These are phyloP conservation scores for Harringtonia lauricola DNA, from an alignment of 2,329 filamentous ascomycete species.

Conservation along the genomic window DNA sequence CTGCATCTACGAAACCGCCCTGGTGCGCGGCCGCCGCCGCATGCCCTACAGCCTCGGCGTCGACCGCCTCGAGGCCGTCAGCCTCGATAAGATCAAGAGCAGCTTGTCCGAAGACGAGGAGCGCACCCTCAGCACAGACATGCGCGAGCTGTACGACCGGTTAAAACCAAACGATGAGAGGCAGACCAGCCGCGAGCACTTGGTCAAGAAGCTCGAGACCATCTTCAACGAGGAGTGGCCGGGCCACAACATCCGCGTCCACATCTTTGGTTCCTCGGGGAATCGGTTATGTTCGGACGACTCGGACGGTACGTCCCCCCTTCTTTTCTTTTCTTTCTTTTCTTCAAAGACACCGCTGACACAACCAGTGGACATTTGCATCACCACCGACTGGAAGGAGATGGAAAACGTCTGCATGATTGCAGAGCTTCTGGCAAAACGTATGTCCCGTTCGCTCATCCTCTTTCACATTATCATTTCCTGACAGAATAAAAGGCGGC, in stretches of 20 bases:
- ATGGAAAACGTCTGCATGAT: slow-evolving; percentile 85
- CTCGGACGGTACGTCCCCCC: slow-evolving; percentile 68
- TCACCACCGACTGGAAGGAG: slow-evolving; percentile 81
- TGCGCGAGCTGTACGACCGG: slow-evolving; percentile 73
- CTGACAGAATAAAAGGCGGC: slow-evolving; percentile 44
- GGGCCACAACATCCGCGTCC: slow-evolving; percentile 76
- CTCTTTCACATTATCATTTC: not conserved
- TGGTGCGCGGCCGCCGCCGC: slow-evolving; percentile 69
- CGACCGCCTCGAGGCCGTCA: slow-evolving; percentile 62
- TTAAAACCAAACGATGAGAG: slow-evolving; percentile 75
- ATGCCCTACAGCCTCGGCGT: slow-evolving; percentile 89
- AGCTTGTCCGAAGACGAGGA: slow-evolving; percentile 64
- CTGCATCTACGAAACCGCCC: slow-evolving; percentile 83
- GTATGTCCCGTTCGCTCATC: slow-evolving; percentile 42
- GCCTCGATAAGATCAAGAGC: slow-evolving; percentile 61
- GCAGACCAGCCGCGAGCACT: slow-evolving; percentile 59
- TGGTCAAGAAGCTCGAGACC: slow-evolving; percentile 79
- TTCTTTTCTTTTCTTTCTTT: not conserved
- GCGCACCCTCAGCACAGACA: slow-evolving; percentile 64
- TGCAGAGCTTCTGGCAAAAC: slow-evolving; percentile 71
- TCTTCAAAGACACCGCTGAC: not conserved
- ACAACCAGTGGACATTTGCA: slow-evolving; percentile 97
- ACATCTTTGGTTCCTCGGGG: slow-evolving; percentile 95
- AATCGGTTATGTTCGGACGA: slow-evolving; percentile 91
- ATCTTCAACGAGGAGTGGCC: slow-evolving; percentile 90